Percentiles rank a stretch among this genome's conserved stretches.
phyloP scores from a whole-genome alignment of 257 asterid species.

The Solanum virginianum region DNA sequence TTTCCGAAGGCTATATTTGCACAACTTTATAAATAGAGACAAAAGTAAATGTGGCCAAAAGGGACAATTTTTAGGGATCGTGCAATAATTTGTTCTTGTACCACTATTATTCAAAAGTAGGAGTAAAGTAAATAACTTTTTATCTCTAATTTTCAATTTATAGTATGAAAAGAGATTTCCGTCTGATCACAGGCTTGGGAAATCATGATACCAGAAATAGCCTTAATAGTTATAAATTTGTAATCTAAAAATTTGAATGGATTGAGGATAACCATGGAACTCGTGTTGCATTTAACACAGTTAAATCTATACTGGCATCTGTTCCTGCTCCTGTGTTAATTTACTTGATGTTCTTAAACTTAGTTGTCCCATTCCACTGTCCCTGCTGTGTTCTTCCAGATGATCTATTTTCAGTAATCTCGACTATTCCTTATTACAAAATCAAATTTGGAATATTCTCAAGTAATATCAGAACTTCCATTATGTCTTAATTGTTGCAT shows the following conservation, averaged over 20 bases:
- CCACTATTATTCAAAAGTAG: not conserved
- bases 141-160: not conserved
- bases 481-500: not conserved
- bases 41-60: not conserved
- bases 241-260: not conserved
- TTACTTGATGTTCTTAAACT: not conserved
- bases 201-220: not conserved
- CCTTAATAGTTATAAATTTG: not conserved
- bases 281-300: not conserved
- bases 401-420: not conserved
- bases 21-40: not conserved
- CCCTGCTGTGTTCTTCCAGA: not conserved
- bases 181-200: not conserved
- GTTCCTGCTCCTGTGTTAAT: not conserved
- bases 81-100: not conserved
- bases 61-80: not conserved
- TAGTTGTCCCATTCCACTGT: not conserved
- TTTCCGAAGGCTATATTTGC: not conserved
- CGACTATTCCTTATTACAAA: not conserved
- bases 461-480: not conserved
- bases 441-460: not conserved
- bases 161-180: not conserved
- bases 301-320: not conserved
- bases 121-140: not conserved
- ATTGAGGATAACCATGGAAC: not conserved